Percentiles rank a stretch among this genome's conserved stretches.
These are phyloP conservation scores for Pseudofabraea citricarpa DNA, from an alignment of 2,329 filamentous ascomycete species.

Conservation along the genomic window DNA sequence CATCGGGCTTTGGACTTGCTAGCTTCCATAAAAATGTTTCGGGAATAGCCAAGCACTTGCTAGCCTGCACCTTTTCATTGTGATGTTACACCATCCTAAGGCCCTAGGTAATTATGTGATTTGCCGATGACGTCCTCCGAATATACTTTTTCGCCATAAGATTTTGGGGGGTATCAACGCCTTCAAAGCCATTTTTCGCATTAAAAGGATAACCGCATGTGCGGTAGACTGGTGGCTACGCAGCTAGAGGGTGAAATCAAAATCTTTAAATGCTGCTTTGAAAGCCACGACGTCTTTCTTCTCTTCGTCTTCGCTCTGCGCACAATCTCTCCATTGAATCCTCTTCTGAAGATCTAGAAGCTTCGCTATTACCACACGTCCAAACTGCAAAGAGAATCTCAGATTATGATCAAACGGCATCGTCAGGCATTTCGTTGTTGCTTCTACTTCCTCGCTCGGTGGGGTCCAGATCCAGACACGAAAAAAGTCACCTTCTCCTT, in stretches of 20 bases:
- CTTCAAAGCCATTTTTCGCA: too few relatives aligned
- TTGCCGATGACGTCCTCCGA: too few relatives aligned
- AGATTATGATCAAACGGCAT: constrained; percentile 68
- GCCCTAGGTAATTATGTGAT: too few relatives aligned
- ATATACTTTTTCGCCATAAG: too few relatives aligned
- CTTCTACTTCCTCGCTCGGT: constrained; percentile 38
- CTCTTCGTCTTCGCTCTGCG: constrained; percentile 74
- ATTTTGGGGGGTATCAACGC: too few relatives aligned
- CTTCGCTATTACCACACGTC: constrained; percentile 81
- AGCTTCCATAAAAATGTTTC: too few relatives aligned
- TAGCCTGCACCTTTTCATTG: too few relatives aligned
- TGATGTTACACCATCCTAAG: too few relatives aligned
- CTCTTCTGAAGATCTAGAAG: constrained; percentile 74
- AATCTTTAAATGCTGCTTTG: constrained; percentile 75
- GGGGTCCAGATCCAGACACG: constrained; percentile 73
- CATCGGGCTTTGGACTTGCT: too few relatives aligned
- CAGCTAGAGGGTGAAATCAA: constrained; percentile 68
- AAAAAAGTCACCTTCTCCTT: constrained; percentile 65
- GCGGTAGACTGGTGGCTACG: too few relatives aligned
- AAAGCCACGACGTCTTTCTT: constrained; percentile 72
- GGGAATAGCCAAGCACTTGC: too few relatives aligned
- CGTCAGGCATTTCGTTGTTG: constrained; percentile 61
- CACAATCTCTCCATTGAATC: constrained; percentile 80
- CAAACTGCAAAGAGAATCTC: constrained; percentile 88
- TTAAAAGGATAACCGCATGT: too few relatives aligned